A percentile compares a stretch with the other conserved stretches of the same genome.
Evolutionary conservation across 73 alveolate genomes (phyloP).

Genomic region (Diophrys sp.): DNA sequence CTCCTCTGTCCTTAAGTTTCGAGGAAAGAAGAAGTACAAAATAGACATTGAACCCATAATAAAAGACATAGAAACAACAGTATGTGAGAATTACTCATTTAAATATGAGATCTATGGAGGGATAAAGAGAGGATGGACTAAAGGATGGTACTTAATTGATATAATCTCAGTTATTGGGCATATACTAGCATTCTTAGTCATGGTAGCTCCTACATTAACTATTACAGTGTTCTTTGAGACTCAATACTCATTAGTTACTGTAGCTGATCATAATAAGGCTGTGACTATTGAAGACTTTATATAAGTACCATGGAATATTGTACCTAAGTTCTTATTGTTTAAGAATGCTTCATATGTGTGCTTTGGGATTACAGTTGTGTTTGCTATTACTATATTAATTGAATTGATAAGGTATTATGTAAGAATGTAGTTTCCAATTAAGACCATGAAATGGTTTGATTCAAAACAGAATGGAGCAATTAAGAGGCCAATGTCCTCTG

Average conservation of each 20-base stretch:
- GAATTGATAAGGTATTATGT: not conserved
- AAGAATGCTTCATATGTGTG: not conserved
- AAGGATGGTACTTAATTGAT: not conserved
- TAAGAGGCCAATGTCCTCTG: not conserved
- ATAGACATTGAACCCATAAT: not conserved
- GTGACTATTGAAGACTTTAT: not conserved
- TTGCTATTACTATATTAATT: not conserved
- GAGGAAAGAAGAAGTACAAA: not conserved
- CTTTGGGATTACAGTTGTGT: not conserved
- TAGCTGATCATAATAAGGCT: not conserved
- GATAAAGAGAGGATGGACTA: not conserved
- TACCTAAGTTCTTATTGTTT: not conserved
- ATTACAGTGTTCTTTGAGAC: not conserved
- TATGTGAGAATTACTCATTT: not conserved
- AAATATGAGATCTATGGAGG: not conserved
- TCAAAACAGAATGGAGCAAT: not conserved
- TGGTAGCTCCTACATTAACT: not conserved
- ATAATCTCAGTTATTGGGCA: not conserved
- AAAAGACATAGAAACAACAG: not conserved
- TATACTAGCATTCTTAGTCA: not conserved
- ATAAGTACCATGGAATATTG: not conserved
- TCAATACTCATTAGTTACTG: not conserved
- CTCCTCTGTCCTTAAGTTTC: too few relatives aligned
- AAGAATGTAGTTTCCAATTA: not conserved
- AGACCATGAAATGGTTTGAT: not conserved